Evolutionary conservation across 345 rosid species (phyloP).

Genomic region (Eucalyptus regnans): DNA sequence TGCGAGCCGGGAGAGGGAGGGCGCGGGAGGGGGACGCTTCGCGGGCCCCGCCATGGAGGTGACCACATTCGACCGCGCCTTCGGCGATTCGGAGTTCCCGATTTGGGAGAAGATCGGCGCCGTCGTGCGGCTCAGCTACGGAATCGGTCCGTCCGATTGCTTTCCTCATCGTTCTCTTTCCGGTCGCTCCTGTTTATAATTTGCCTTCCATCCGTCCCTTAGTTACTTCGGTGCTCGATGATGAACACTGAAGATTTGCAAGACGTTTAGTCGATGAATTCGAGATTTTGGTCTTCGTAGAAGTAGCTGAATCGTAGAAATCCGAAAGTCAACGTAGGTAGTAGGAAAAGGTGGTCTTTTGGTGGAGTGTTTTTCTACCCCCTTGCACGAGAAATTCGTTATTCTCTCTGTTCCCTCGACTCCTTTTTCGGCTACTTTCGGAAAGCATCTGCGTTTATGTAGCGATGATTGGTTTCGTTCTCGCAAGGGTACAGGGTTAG

Average conservation of each 20-base stretch:
- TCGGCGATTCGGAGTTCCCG: conserved; percentile 55
- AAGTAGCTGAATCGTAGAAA: not conserved
- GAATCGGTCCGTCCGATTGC: conserved; percentile 56
- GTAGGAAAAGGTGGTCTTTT: not conserved
- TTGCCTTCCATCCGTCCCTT: not conserved
- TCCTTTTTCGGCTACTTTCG: not conserved
- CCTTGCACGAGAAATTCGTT: not conserved
- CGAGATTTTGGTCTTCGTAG: not conserved
- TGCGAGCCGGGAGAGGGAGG: conserved; percentile 14
- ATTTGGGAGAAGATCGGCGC: conserved; percentile 95
- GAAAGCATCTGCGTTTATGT: not conserved
- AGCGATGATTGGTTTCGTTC: not conserved
- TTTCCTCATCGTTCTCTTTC: not conserved
- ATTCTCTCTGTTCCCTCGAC: not conserved
- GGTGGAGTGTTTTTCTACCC: not conserved
- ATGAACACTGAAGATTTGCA: not conserved
- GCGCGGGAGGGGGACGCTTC: conserved; percentile 19
- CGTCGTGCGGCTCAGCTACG: conserved; percentile 72
- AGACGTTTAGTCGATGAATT: not conserved
- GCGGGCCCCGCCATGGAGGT: conserved; percentile 59
- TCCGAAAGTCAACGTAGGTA: not conserved
- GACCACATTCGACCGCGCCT: conserved; percentile 58
- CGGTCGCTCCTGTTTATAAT: not conserved
- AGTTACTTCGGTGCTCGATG: not conserved
- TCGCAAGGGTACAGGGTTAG: not conserved